phyloP scores from a whole-genome alignment of 2,329 filamentous ascomycete species.

The Ceratocystis variospora region DNA sequence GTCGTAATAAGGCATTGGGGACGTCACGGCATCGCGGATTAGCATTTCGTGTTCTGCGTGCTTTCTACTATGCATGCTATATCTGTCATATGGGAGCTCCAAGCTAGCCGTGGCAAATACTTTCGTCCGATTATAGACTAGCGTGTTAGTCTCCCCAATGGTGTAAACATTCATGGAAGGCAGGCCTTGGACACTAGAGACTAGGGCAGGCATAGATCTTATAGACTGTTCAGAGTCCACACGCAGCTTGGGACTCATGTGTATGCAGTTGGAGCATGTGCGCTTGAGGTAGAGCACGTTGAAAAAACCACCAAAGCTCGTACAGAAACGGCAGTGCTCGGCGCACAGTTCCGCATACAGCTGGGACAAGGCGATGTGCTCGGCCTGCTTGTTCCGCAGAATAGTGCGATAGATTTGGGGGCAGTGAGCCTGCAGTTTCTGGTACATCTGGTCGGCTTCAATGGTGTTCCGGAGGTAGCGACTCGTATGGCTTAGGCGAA shows the following conservation, averaged over 20 bases:
- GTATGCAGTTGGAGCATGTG: slow-evolving; percentile 2
- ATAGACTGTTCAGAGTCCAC: neutral
- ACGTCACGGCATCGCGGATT: slow-evolving; percentile 1
- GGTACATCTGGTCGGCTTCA: slow-evolving; percentile 5
- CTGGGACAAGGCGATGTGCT: neutral
- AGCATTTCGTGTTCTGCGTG: neutral
- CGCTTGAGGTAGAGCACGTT: slow-evolving; percentile 4
- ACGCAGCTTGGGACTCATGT: neutral
- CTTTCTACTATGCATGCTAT: neutral
- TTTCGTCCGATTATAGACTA: no score
- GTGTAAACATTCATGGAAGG: neutral
- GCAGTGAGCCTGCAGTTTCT: neutral
- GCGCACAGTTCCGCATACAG: neutral
- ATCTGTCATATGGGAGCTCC: neutral
- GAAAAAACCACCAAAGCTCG: slow-evolving; percentile 10
- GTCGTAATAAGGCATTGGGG: slow-evolving; percentile 5
- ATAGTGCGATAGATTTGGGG: neutral
- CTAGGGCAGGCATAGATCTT: no score
- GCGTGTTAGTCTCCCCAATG: no score
- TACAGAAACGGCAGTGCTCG: slow-evolving; percentile 3
- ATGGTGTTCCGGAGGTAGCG: neutral
- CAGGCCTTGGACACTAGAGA: neutral
- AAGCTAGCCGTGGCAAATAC: neutral
- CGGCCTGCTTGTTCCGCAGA: neutral
- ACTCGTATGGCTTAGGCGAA: slow-evolving; percentile 6